Percentiles rank a stretch among this genome's conserved stretches.
phyloP scores from a whole-genome alignment of 2,329 filamentous ascomycete species.

The Aspergillus ruber region DNA sequence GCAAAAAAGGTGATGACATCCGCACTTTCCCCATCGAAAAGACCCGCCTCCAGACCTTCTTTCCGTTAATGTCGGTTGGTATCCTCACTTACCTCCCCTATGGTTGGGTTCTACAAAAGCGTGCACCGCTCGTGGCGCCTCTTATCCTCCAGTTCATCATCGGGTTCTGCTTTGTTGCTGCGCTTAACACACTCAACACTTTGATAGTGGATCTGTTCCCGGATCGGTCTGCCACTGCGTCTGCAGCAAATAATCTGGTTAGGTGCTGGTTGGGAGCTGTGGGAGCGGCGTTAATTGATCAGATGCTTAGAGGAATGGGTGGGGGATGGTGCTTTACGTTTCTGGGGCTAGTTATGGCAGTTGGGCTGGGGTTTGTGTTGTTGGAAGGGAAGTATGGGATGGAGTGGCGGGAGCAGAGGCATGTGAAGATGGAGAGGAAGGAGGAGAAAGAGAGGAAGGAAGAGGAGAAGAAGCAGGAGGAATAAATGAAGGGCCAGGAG shows the following conservation, averaged over 20 bases:
- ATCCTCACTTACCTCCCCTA: conserved; percentile 22
- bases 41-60: conserved; percentile 20
- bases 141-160: conserved; percentile 28
- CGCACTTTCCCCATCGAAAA: conserved; percentile 37
- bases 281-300: conserved; percentile 18
- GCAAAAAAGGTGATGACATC: conserved; percentile 38
- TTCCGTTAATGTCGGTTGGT: conserved; percentile 19
- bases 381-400: conserved; percentile 12
- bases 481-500: conserved; percentile 2
- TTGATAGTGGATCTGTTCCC: conserved; percentile 27
- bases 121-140: conserved; percentile 15
- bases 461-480: conserved; percentile 4
- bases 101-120: conserved; percentile 24
- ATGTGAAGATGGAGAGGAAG: conserved; percentile 7
- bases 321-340: conserved; percentile 24
- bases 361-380: conserved; percentile 11
- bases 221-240: conserved; percentile 18
- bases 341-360: conserved; percentile 14
- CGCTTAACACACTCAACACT: conserved; percentile 19
- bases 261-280: conserved; percentile 24
- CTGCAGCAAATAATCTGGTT: conserved; percentile 23
- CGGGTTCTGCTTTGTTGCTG: conserved; percentile 19
- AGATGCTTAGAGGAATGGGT: conserved; percentile 20
- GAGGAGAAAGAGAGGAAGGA: conserved; percentile 7
- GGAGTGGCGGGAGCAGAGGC: conserved; percentile 14